These are phyloP conservation scores for Podila clonocystis DNA, from an alignment of 192 early-diverging fungal genomes.

Conservation along the genomic window DNA sequence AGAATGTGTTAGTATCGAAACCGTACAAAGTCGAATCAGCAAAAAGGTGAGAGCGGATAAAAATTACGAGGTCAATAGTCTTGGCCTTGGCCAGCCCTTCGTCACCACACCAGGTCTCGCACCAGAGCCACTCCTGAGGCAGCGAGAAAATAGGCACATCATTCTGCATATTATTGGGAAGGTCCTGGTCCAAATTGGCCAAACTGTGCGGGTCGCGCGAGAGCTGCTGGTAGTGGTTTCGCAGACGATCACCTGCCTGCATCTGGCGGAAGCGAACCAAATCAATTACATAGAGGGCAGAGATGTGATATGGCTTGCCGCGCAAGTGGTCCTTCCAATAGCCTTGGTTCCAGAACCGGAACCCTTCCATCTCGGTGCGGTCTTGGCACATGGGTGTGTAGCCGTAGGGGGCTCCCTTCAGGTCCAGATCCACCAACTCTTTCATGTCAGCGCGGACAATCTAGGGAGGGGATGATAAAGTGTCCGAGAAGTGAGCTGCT, in stretches of 20 bases:
- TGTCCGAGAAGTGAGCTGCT: no score
- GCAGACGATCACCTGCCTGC: constrained; percentile 92
- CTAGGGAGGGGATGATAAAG: constrained; percentile 10
- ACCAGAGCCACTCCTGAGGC: constrained; percentile 99
- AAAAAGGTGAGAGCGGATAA: neutral
- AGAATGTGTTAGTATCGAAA: neutral
- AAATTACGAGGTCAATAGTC: constrained; percentile 93
- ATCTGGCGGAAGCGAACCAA: constrained; percentile 89
- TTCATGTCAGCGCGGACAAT: constrained; percentile 96
- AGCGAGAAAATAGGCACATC: constrained; percentile 91
- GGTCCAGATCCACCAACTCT: constrained; percentile 92
- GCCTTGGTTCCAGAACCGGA: constrained; percentile 97
- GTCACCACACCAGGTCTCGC: constrained; percentile 98
- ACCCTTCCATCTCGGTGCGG: constrained; percentile 94
- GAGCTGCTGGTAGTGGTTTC: constrained; percentile 93
- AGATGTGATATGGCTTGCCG: constrained; percentile 95
- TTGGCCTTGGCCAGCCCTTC: constrained; percentile 84
- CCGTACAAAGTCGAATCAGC: no score
- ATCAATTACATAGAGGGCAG: constrained; percentile 97
- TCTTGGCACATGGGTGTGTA: constrained; percentile 97
- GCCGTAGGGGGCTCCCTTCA: constrained; percentile 94
- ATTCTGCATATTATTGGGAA: constrained; percentile 97
- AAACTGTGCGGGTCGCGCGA: constrained; percentile 88
- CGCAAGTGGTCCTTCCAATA: constrained; percentile 93
- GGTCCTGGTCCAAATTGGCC: constrained; percentile 97